Base-by-base conservation (phyloP, 495 filamentous ascomycete species). In the Neurospora cerealis region DNA sequence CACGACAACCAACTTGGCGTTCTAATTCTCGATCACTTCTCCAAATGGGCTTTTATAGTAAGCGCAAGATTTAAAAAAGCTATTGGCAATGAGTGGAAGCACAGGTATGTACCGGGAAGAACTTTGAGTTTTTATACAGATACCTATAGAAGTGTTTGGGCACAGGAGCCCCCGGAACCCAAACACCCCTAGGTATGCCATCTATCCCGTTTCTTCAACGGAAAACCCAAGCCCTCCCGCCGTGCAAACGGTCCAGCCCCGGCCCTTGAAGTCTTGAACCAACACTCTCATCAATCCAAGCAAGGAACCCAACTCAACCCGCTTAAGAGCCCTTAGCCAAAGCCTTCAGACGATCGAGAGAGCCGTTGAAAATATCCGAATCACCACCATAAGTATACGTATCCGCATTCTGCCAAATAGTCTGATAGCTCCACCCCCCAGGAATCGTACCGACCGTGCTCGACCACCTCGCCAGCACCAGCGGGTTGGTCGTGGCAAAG, bases 391-490 rank as follows among this genome's bases (percentile, higher is more conserved):
- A 87, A 28, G 75, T 72, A 71, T 86, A 87, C 9, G 76, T 72
- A 42, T 84, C 83, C 39, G 80, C 79, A 75, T 87, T 85, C 80
- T 91, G 89, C 89, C 89, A 91, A 78, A 91, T 85, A 38, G 86
- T 88, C 79, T 90, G 85, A 76, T 79, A 86, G 3, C 83, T 76
- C 90, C 90, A 91, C 21, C 89, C 86, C 7, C 85, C 88, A 4
- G 89, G 89, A 19, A 89, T 81, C 0, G 84, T 84, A 13, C 89
- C 88, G 1, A 85, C 77, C 0, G 80, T 79, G 73, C 80, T 85
- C 32, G 72, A 77, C 74, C 88, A 91, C 17, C 84, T 79, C 15
- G 89, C 90, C 74, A 92, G 75, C n/a, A 88, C 87, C 4, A 92
- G 79, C 13, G 88, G 87, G 76, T 87, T 86, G 6, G 82, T 88